Conservation (phyloP, 2,329 filamentous ascomycete genomes). For the Aspergillus pseudoviridinutans region DNA sequence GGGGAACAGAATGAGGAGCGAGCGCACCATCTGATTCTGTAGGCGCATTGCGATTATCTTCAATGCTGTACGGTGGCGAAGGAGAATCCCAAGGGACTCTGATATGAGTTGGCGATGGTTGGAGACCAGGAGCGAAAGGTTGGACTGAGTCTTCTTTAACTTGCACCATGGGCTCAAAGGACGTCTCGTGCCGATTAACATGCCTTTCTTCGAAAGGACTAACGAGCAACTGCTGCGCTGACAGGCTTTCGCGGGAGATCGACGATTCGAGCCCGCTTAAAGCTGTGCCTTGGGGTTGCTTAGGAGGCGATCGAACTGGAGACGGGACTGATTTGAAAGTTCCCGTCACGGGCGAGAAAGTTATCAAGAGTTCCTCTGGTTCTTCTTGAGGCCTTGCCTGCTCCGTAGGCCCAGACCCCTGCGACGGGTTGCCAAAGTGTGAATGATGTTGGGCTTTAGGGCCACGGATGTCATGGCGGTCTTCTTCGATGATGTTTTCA, state of each 20-base stretch:
- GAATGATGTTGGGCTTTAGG: not conserved
- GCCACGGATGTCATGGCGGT: not conserved
- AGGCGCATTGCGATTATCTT: slow-evolving; percentile 3
- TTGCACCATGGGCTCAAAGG: slow-evolving; percentile 10
- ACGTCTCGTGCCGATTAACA: slow-evolving; percentile 4
- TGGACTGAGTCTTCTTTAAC: slow-evolving; percentile 1
- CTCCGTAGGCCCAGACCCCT: not conserved
- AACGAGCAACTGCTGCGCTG: slow-evolving; percentile 1
- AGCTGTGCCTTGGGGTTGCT: slow-evolving; percentile 18
- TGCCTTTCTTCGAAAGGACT: slow-evolving; percentile 10
- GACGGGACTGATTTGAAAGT: slow-evolving; percentile 41
- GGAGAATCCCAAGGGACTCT: slow-evolving; percentile 10
- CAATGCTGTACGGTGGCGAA: not conserved
- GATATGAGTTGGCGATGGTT: slow-evolving; percentile 7
- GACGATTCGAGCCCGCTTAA: slow-evolving; percentile 12
- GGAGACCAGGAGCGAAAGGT: slow-evolving; percentile 5
- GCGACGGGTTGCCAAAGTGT: not conserved
- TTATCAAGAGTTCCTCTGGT: slow-evolving; percentile 34
- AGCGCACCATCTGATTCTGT: slow-evolving; percentile 22
- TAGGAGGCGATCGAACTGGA: slow-evolving; percentile 27
- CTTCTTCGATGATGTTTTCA: slow-evolving; percentile 1
- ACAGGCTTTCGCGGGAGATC: slow-evolving; percentile 2
- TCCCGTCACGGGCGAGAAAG: slow-evolving; percentile 42
- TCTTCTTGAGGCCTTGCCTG: slow-evolving; percentile 18
- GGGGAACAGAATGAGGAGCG: slow-evolving; percentile 20